Percentiles rank a stretch among this genome's conserved stretches.
These are phyloP conservation scores for Rhododendron kiyosumense DNA, from an alignment of 148 eudicot species.

Conservation along the genomic window DNA sequence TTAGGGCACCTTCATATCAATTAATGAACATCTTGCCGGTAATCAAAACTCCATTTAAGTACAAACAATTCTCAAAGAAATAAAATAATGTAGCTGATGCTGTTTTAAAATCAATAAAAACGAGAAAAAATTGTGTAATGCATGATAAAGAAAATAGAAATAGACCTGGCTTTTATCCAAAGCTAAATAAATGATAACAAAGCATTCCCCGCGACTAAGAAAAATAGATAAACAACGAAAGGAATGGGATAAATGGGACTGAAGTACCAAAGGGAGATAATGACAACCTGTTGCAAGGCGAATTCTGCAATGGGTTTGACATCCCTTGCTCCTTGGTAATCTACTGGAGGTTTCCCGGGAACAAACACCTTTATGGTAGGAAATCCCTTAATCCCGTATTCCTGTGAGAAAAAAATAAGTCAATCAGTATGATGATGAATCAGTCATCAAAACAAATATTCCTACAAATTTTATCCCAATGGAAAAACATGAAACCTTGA, in stretches of 20 bases:
- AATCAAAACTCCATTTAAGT: background rate
- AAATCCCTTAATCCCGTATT: conserved; percentile 88
- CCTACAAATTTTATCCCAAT: background rate
- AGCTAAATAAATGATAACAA: background rate
- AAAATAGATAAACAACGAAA: background rate
- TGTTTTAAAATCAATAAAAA: background rate
- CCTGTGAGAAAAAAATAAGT: conserved; percentile 37
- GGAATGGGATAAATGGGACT: background rate
- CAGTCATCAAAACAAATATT: background rate
- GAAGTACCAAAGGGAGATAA: background rate
- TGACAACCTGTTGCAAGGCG: conserved; percentile 70
- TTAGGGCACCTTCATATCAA: background rate
- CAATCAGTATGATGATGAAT: background rate
- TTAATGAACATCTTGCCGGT: background rate
- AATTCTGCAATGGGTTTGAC: conserved; percentile 79
- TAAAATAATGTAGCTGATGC: background rate
- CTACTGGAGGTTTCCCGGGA: conserved; percentile 82
- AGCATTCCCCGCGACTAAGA: background rate
- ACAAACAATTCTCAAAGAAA: background rate
- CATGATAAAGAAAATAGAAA: background rate
- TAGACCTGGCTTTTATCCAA: background rate
- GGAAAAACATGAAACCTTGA: background rate
- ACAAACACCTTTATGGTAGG: conserved; percentile 94
- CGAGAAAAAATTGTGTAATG: background rate
- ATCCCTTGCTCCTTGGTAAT: conserved; percentile 90